A percentile compares a stretch with the other conserved stretches of the same genome.
Evolutionary conservation across 1,284 basidiomycete genomes (phyloP).

Genomic region (Ceratobasidium sp.): DNA sequence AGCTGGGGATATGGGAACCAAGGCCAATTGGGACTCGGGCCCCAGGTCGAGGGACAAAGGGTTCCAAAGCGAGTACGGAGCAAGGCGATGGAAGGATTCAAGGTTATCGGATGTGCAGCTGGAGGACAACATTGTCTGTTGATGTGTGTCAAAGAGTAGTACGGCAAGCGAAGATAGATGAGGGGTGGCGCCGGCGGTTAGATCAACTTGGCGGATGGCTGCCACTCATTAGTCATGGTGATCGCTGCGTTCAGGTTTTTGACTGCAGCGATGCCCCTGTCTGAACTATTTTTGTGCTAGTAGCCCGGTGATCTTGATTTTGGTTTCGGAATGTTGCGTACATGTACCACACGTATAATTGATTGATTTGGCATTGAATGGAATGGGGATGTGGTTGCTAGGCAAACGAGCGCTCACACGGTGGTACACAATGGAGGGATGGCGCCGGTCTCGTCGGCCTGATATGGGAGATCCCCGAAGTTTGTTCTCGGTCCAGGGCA

Average conservation of each 20-base stretch:
- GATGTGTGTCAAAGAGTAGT: conserved; percentile 32
- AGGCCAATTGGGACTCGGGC: conserved; percentile 54
- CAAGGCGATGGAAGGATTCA: conserved; percentile 51
- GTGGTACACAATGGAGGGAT: not conserved
- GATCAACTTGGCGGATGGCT: too few relatives aligned
- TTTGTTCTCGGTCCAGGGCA: not conserved
- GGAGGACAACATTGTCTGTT: conserved; percentile 56
- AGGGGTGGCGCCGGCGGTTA: too few relatives aligned
- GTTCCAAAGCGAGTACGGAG: conserved; percentile 39
- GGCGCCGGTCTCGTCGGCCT: not conserved
- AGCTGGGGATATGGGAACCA: conserved; percentile 60
- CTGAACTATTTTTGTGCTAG: not conserved
- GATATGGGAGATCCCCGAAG: not conserved
- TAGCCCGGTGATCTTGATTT: not conserved
- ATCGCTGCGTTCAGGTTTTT: not conserved
- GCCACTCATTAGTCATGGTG: not conserved
- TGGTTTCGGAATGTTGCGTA: not conserved
- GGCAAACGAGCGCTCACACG: not conserved
- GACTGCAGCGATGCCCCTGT: not conserved
- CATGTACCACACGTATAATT: not conserved
- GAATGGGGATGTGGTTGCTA: not conserved
- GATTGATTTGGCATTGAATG: not conserved
- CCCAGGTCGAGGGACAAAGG: conserved; percentile 50
- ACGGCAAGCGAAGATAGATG: not conserved
- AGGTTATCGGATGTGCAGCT: conserved; percentile 50